Percentiles rank a stretch among this genome's conserved stretches.
These are phyloP conservation scores for Exserohilum turcica DNA, from an alignment of 2,329 filamentous ascomycete genomes.

Conservation along the genomic window DNA sequence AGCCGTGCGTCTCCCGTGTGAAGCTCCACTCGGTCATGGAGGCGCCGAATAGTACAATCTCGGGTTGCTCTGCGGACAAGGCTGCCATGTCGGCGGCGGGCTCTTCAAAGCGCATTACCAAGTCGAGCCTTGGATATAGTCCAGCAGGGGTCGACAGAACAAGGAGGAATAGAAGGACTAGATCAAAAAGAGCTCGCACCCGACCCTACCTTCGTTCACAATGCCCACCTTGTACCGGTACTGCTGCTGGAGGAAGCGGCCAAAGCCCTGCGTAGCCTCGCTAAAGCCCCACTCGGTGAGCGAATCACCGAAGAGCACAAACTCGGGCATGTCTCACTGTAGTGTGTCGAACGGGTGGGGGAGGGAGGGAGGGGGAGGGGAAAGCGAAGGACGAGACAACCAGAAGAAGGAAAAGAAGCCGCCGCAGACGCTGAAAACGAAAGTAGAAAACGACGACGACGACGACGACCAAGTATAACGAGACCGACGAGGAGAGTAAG, in stretches of 20 bases:
- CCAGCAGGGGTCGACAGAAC: too few relatives aligned
- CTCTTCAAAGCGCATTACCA: too few relatives aligned
- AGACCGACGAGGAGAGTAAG: too few relatives aligned
- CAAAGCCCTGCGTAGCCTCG: constrained; percentile 35
- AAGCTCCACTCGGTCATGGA: constrained; percentile 35
- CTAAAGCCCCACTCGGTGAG: constrained; percentile 43
- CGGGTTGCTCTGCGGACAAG: constrained; percentile 9
- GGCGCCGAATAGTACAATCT: constrained; percentile 33
- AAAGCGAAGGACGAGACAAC: too few relatives aligned
- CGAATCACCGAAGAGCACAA: constrained; percentile 45
- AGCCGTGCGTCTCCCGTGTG: constrained; percentile 21
- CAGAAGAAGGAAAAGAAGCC: too few relatives aligned
- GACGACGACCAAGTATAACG: too few relatives aligned
- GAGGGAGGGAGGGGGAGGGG: too few relatives aligned
- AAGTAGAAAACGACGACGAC: too few relatives aligned
- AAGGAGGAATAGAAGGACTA: too few relatives aligned
- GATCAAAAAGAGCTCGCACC: not conserved
- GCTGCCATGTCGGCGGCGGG: constrained; percentile 1
- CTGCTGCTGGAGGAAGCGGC: constrained; percentile 31
- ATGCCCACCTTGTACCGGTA: constrained; percentile 37
- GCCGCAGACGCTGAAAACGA: too few relatives aligned
- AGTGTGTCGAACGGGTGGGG: too few relatives aligned
- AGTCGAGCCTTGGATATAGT: too few relatives aligned
- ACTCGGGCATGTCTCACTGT: constrained; percentile 19
- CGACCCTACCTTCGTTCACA: constrained; percentile 36